These are phyloP conservation scores for Lycium ferocissimum DNA, from an alignment of 257 asterid species.

Conservation along the genomic window DNA sequence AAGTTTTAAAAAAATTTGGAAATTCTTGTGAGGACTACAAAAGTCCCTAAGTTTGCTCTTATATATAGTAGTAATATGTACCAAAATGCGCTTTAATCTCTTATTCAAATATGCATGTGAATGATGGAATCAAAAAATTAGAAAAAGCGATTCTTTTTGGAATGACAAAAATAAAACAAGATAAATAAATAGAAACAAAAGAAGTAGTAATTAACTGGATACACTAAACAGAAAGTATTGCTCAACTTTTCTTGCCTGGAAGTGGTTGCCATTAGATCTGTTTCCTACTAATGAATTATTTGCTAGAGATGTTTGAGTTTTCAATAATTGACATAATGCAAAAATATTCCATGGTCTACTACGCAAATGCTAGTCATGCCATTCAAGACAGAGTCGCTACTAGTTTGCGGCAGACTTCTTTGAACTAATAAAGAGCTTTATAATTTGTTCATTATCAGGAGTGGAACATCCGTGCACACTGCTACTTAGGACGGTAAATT, in stretches of 20 bases:
- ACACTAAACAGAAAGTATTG: not conserved
- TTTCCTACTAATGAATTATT: not conserved
- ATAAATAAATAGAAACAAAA: no score
- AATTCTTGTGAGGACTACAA: no score
- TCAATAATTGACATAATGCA: no score
- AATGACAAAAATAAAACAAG: no score
- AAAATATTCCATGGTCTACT: not conserved
- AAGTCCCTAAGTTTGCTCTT: no score
- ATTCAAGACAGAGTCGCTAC: not conserved
- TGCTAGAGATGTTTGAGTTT: not conserved
- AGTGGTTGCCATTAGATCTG: not conserved
- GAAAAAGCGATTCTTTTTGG: no score
- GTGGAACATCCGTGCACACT: slow-evolving; percentile 56
- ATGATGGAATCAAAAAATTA: no score
- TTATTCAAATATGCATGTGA: no score
- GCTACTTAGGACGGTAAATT: slow-evolving; percentile 53
- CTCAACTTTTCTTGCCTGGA: not conserved
- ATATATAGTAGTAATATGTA: no score
- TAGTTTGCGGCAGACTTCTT: not conserved
- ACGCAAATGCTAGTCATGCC: not conserved
- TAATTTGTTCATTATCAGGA: slow-evolving; percentile 42
- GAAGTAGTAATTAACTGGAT: not conserved
- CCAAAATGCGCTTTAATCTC: no score
- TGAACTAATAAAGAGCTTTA: not conserved
- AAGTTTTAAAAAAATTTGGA: no score